Evolutionary conservation across 2,329 filamentous ascomycete species (phyloP), one percentile per base, ranked within the genome.

Genomic region (Ceratocystis variospora): DNA sequence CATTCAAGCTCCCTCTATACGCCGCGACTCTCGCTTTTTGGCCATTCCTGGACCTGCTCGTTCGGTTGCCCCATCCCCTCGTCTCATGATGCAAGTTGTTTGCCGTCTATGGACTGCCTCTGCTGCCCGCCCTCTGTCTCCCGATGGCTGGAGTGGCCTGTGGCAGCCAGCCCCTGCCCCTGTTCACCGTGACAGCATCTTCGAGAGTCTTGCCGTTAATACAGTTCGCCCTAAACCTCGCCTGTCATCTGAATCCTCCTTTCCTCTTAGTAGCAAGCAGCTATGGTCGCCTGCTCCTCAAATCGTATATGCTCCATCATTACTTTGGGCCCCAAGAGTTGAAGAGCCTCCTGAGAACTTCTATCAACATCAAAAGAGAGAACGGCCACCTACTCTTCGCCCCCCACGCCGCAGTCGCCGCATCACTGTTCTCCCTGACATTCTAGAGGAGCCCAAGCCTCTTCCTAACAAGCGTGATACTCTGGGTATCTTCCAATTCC

Each of bases 401-500:
- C 84, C 84, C 15, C 79, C 80, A 15, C 77, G 83, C 55, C 80
- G 77, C 65, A 82, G 75, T 71, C 83, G 77, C 73, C 80, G 83
- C 53, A 74, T 84, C n/a, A 84, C 83, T 6, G 72, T 80, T 59
- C 78, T 87, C 4, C 83, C 84, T 15, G 84, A 87, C 71, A 87
- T 87, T 68, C 71, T 85, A 44, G 84, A 87, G 72, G 84, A 79
- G 69, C 84, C 84, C 3, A 75, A 81, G 71, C 83, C 83, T 45
- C 75, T 87, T 3, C 79, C 80, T 3, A 76, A 84, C 71, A 83
- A 81, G 73, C 77, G 79, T 53, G 82, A 79, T 12, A 85, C 83
- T 10, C 77, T 87, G 19, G 84, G 83, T 4, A 82, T 87, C 70
- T 87, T 85, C 75, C 82, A 85, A 70, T 86, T 86, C 69, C 83